Base-by-base conservation (phyloP, 2,329 filamentous ascomycete genomes). In the Xylaria sp. region DNA sequence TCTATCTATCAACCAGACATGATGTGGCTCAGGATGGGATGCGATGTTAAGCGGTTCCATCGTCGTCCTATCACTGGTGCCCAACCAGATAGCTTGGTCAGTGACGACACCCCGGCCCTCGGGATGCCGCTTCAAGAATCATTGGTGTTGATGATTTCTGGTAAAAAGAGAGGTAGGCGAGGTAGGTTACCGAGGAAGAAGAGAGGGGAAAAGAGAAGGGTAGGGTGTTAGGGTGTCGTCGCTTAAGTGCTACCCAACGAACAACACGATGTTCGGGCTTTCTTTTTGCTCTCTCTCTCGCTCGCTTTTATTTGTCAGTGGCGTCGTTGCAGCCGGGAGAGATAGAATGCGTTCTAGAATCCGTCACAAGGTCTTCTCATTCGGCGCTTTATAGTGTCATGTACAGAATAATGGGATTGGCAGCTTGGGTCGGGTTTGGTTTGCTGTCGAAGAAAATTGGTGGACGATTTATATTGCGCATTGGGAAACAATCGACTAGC, bases 91-190 rank as follows among this genome's bases (percentile, higher is more conserved):
- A 36, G 4, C 42, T 31, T 51, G 33, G 33, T 53, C 31, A 36
- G 58, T 63, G 59, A 63, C 65, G 53, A 51, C 51, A 59, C 46
- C 33, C 38, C 33, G 23, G 54, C n/a, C 44, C 46, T 46, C 60
- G 51, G 56, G 38, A 60, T 60, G 58, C 42, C 42, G 2, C 31
- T 49, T 38, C 26, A 48, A 48, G 36, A 10, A 40, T 53, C 20
- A 42, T 26, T 17, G 26, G 36, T 23, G 33, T 36, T 26, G 28
- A 17, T 26, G 51, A 10, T 33, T 38, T 11, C 33, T 33, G 42
- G 5, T 57, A 58, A 36, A 13, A 23, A 11, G 6, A 42, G 33
- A 13, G 3, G 20, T 23, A 23, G n/a, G n/a, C n/a, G n/a, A n/a
- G n/a, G n/a, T n/a, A n/a, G n/a, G n/a, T n/a, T n/a, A n/a, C n/a